A percentile compares a stretch with the other conserved stretches of the same genome.
These are phyloP conservation scores for Suhomyces pyralidae DNA, from an alignment of 805 yeast species.

Conservation along the genomic window DNA sequence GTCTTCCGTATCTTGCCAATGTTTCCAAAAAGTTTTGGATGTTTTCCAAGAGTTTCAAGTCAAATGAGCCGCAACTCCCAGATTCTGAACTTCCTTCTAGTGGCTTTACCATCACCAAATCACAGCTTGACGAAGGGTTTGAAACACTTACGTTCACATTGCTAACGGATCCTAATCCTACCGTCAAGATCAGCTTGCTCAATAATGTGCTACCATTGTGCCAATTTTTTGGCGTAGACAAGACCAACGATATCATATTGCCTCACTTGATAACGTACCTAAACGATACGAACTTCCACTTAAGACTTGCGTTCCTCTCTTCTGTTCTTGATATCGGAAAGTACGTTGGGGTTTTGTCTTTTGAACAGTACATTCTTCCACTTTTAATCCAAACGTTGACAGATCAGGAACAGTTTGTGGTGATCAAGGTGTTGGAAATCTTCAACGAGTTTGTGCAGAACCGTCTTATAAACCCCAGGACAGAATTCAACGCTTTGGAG, in stretches of 20 bases:
- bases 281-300: conserved; percentile 68
- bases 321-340: conserved; percentile 72
- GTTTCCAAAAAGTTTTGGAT: conserved; percentile 63
- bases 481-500: conserved; percentile 37
- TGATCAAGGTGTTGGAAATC: conserved; percentile 58
- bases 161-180: conserved; percentile 64
- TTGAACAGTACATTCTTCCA: conserved; percentile 88
- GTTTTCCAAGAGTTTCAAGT: conserved; percentile 50
- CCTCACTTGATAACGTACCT: conserved; percentile 90
- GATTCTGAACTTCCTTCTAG: background rate
- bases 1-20: conserved; percentile 69
- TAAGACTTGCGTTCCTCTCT: conserved; percentile 69
- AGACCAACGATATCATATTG: conserved; percentile 80
- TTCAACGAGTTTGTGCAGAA: conserved; percentile 31
- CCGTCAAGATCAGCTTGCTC: conserved; percentile 68
- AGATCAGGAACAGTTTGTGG: conserved; percentile 82
- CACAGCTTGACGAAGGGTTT: conserved; percentile 49
- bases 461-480: conserved; percentile 30
- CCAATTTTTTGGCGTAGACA: conserved; percentile 78
- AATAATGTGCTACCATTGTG: conserved; percentile 74
- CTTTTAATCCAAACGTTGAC: conserved; percentile 75
- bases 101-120: conserved; percentile 30
- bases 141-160: conserved; percentile 63
- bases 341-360: conserved; percentile 73
- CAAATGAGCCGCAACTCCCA: background rate